phyloP scores from a whole-genome alignment of 2,329 filamentous ascomycete genomes.

The Pestalotiopsis sp. region DNA sequence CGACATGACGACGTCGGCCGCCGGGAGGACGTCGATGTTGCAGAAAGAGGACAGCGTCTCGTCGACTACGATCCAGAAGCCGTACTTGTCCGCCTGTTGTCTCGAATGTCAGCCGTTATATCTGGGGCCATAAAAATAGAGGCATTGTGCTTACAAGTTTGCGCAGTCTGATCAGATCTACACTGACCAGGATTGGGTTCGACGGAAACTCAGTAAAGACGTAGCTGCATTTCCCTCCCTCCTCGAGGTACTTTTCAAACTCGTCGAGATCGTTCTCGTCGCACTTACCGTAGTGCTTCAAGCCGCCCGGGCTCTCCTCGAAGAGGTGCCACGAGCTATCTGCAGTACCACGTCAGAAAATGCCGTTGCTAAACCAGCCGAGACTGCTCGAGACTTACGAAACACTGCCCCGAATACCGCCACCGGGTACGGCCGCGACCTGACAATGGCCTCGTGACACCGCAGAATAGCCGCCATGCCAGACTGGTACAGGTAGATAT shows the following conservation, averaged over 20 bases:
- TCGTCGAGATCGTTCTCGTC: slow-evolving; percentile 40
- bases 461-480: slow-evolving; percentile 55
- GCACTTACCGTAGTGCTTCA: slow-evolving; percentile 49
- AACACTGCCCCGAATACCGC: slow-evolving; percentile 53
- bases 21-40: slow-evolving; percentile 50
- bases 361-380: not conserved
- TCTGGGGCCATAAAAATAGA: not conserved
- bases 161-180: slow-evolving; percentile 39
- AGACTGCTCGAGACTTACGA: slow-evolving; percentile 15
- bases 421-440: slow-evolving; percentile 33
- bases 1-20: slow-evolving; percentile 46
- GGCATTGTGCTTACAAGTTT: slow-evolving; percentile 35
- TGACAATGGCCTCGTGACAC: slow-evolving; percentile 37
- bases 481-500: slow-evolving; percentile 54
- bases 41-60: slow-evolving; percentile 49
- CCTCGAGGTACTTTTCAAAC: slow-evolving; percentile 45
- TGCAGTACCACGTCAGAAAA: not conserved
- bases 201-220: slow-evolving; percentile 51
- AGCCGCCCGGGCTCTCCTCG: slow-evolving; percentile 41
- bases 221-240: slow-evolving; percentile 41
- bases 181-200: slow-evolving; percentile 44
- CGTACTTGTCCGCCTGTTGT: slow-evolving; percentile 36
- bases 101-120: slow-evolving; percentile 17
- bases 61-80: slow-evolving; percentile 46
- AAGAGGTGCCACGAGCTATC: slow-evolving; percentile 48